These are phyloP conservation scores for Cystofilobasidium capitatum DNA, from an alignment of 768 basidiomycete genomes.

Conservation along the genomic window DNA sequence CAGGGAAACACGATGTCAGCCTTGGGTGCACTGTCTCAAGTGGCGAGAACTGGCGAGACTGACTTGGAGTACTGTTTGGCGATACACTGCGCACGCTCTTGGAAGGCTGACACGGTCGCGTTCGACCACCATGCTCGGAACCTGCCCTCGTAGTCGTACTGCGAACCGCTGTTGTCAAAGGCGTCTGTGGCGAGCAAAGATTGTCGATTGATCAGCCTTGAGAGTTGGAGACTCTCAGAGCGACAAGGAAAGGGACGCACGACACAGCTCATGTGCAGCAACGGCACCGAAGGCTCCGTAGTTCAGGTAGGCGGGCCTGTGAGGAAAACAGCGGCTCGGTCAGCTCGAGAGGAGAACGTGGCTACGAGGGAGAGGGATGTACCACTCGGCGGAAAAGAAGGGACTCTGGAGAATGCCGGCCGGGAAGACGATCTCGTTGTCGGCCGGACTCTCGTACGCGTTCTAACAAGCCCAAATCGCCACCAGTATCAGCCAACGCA, in stretches of 20 bases:
- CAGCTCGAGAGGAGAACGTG: conserved; percentile 16
- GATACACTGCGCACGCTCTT: conserved; percentile 73
- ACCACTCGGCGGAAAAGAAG: conserved; percentile 75
- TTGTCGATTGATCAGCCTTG: background rate
- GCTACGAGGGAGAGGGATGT: conserved; percentile 45
- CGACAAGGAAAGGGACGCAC: background rate
- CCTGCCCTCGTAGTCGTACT: conserved; percentile 84
- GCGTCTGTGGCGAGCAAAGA: conserved; percentile 40
- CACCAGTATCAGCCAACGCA: no score
- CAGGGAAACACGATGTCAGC: no score
- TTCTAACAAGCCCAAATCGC: conserved; percentile 39
- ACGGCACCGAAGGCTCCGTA: conserved; percentile 91
- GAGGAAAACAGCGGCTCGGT: conserved; percentile 41
- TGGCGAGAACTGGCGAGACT: background rate
- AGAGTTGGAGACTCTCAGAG: background rate
- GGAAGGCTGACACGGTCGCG: conserved; percentile 67
- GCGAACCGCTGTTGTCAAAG: conserved; percentile 72
- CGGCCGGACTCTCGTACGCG: conserved; percentile 77
- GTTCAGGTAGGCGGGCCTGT: conserved; percentile 77
- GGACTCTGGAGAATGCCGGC: conserved; percentile 90
- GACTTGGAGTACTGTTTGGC: conserved; percentile 71
- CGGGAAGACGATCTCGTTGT: conserved; percentile 93
- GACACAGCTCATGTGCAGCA: conserved; percentile 73
- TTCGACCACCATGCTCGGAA: conserved; percentile 91
- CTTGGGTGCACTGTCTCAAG: no score